A percentile compares a stretch with the other conserved stretches of the same genome.
Conservation (phyloP, 345 rosid species). For the Pistacia integerrima region DNA sequence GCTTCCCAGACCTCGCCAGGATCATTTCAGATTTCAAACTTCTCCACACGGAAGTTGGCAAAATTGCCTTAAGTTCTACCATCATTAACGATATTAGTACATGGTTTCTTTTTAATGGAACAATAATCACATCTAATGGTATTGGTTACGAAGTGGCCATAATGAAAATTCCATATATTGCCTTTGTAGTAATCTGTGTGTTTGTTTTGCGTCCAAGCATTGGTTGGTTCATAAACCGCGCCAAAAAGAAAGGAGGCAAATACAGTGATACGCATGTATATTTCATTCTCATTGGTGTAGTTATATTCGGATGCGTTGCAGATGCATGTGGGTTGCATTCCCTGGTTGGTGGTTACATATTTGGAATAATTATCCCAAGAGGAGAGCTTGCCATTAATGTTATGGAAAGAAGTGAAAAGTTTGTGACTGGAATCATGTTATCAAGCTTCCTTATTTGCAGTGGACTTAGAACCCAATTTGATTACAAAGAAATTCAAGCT, state of each 20-base stretch:
- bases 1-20: conserved; percentile 63
- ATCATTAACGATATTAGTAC: conserved; percentile 46
- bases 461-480: conserved; percentile 39
- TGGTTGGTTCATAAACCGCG: conserved; percentile 35
- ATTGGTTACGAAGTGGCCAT: neutral
- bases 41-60: conserved; percentile 64
- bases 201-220: conserved; percentile 48
- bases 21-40: conserved; percentile 70
- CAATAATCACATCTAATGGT: conserved; percentile 16
- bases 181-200: conserved; percentile 35
- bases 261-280: conserved; percentile 43
- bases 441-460: conserved; percentile 48
- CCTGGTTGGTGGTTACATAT: conserved; percentile 60
- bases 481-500: neutral
- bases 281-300: conserved; percentile 44
- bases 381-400: conserved; percentile 40
- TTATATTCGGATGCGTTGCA: conserved; percentile 44
- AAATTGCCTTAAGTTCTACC: conserved; percentile 52
- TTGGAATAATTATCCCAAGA: conserved; percentile 61
- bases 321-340: conserved; percentile 58
- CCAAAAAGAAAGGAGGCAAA: conserved; percentile 22
- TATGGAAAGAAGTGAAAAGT: conserved; percentile 48
- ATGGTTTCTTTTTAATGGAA: conserved; percentile 50
- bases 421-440: conserved; percentile 44
- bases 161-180: conserved; percentile 13